These are phyloP conservation scores for Perilla frutescens DNA, from an alignment of 257 asterid species.

Conservation along the genomic window DNA sequence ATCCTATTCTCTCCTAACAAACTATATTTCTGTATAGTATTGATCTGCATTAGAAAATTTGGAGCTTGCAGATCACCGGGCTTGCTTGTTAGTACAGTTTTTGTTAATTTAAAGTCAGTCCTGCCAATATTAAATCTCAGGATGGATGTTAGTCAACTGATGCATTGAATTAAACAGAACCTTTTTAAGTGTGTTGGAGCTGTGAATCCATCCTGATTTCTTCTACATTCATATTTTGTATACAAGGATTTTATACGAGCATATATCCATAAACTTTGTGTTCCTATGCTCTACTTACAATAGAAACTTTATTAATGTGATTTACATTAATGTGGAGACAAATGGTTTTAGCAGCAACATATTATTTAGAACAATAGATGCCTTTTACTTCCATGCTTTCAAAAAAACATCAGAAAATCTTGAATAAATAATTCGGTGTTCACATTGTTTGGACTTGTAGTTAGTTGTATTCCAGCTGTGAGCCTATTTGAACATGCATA, in stretches of 20 bases:
- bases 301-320: background rate
- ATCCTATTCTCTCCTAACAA: slow-evolving; percentile 1
- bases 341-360: background rate
- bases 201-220: background rate
- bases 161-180: background rate
- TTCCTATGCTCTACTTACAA: background rate
- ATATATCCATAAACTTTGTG: background rate
- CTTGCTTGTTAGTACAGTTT: slow-evolving; percentile 13
- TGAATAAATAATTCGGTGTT: background rate
- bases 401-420: background rate
- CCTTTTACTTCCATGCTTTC: background rate
- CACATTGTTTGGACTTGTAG: slow-evolving; percentile 6
- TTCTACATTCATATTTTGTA: slow-evolving; percentile 17
- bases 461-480: slow-evolving; percentile 7
- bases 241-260: slow-evolving; percentile 8
- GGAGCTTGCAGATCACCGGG: background rate
- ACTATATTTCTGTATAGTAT: slow-evolving; percentile 8
- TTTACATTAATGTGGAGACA: background rate
- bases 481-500: background rate
- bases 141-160: slow-evolving; percentile 9
- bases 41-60: background rate
- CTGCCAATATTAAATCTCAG: slow-evolving; percentile 6
- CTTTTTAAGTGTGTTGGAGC: slow-evolving; percentile 14
- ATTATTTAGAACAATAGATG: background rate
- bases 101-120: background rate